Conservation (phyloP, 345 rosid genomes). For the Eucalyptus erythrocorys region DNA sequence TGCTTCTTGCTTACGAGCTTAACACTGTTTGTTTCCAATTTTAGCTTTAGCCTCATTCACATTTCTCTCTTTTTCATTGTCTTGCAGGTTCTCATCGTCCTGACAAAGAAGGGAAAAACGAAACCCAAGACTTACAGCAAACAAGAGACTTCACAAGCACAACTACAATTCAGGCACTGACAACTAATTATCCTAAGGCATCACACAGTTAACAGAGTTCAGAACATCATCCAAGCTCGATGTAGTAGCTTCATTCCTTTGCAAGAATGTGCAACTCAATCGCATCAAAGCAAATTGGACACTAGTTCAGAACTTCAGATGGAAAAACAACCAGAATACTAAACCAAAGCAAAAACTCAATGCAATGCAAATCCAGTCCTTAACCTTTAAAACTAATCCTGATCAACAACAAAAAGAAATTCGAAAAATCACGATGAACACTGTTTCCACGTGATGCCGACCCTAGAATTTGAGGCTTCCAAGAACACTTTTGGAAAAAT, state of each 20-base stretch:
- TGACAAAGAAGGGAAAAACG: background rate
- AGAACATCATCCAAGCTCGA: background rate
- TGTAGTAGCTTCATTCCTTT: background rate
- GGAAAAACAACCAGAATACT: background rate
- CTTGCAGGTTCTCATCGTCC: background rate
- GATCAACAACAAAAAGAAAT: background rate
- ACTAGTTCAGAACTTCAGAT: background rate
- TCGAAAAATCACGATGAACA: background rate
- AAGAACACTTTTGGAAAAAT: background rate
- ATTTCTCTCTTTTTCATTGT: background rate
- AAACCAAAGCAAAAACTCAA: background rate
- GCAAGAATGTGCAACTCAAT: background rate
- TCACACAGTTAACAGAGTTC: background rate
- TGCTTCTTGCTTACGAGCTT: background rate
- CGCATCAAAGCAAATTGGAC: background rate
- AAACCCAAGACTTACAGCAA: background rate
- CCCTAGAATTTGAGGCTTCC: background rate
- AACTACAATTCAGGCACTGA: background rate
- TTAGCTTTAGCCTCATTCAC: background rate
- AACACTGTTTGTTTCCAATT: background rate
- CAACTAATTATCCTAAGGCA: background rate
- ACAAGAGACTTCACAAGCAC: background rate
- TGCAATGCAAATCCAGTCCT: background rate
- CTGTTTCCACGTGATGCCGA: rapidly evolving
- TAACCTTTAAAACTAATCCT: background rate